Evolutionary conservation across 768 basidiomycete species (phyloP).

Genomic region (Rhizopogon vulgaris): DNA sequence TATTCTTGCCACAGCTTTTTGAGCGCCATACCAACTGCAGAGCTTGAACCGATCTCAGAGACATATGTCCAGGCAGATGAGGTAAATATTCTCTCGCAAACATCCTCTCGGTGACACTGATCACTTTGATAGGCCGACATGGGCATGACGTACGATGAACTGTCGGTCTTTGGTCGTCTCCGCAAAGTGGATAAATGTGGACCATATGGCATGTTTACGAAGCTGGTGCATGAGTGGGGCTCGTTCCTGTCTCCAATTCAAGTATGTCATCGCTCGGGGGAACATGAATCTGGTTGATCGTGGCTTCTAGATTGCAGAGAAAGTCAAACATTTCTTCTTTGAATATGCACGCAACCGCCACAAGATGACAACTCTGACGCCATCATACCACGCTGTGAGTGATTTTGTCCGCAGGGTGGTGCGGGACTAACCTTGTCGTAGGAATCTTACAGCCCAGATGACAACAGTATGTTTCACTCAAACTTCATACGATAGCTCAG

Average conservation of each 20-base stretch:
- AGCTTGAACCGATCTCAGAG: slow-evolving; percentile 92
- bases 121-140: slow-evolving; percentile 68
- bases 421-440: slow-evolving; percentile 22
- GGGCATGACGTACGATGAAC: slow-evolving; percentile 99
- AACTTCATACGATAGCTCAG: background rate
- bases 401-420: background rate
- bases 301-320: slow-evolving; percentile 75
- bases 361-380: slow-evolving; percentile 97
- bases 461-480: slow-evolving; percentile 65
- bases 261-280: slow-evolving; percentile 33
- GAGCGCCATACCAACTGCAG: slow-evolving; percentile 89
- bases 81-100: slow-evolving; percentile 33
- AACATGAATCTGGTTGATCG: background rate
- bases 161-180: slow-evolving; percentile 88
- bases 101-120: background rate
- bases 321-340: slow-evolving; percentile 96
- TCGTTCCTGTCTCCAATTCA: slow-evolving; percentile 74
- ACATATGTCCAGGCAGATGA: slow-evolving; percentile 95
- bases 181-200: slow-evolving; percentile 97
- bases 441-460: slow-evolving; percentile 96
- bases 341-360: slow-evolving; percentile 95
- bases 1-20: slow-evolving; percentile 58
- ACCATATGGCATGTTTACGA: slow-evolving; percentile 96
- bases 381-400: slow-evolving; percentile 88
- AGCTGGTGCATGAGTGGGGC: slow-evolving; percentile 93